phyloP scores from a whole-genome alignment of 345 rosid species.

The Cochlearia excelsa region DNA sequence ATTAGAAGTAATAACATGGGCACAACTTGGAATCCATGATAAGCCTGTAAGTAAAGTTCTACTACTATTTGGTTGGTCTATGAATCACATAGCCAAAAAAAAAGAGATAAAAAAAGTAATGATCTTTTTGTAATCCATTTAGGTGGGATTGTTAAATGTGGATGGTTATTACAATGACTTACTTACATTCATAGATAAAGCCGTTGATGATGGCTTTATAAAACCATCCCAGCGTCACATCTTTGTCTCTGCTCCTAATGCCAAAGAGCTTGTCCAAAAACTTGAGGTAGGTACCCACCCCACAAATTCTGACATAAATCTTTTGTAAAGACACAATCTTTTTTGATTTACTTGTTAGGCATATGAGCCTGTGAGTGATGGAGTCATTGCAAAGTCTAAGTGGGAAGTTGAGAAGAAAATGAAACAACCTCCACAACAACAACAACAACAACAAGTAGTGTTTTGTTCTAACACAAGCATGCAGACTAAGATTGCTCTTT shows the following conservation, averaged over 20 bases:
- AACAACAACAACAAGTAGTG: slow-evolving; percentile 24
- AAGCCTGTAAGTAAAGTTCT: slow-evolving; percentile 63
- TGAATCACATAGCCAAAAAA: slow-evolving; percentile 4
- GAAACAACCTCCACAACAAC: slow-evolving; percentile 32
- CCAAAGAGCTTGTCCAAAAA: slow-evolving; percentile 80
- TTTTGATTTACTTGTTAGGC: slow-evolving; percentile 44
- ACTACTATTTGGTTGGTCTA: slow-evolving; percentile 17
- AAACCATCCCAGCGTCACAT: slow-evolving; percentile 80
- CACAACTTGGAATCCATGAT: slow-evolving; percentile 93
- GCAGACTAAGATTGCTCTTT: slow-evolving; percentile 59
- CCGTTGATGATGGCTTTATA: slow-evolving; percentile 96
- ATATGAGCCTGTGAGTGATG: slow-evolving; percentile 81
- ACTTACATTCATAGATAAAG: slow-evolving; percentile 86
- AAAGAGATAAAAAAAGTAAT: slow-evolving; percentile 13
- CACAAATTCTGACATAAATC: slow-evolving; percentile 11
- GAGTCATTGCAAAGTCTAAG: slow-evolving; percentile 64
- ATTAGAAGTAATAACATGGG: slow-evolving; percentile 87
- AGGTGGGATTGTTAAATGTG: slow-evolving; percentile 96
- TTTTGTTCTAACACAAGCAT: slow-evolving; percentile 41
- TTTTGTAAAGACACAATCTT: slow-evolving; percentile 4
- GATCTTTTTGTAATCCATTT: slow-evolving; percentile 23
- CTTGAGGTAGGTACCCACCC: slow-evolving; percentile 68
- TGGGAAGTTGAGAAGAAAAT: slow-evolving; percentile 68
- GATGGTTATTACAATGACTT: slow-evolving; percentile 90
- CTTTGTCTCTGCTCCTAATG: slow-evolving; percentile 88